Conservation (phyloP, 305 asterid genomes). For the Fraxinus ornus region DNA sequence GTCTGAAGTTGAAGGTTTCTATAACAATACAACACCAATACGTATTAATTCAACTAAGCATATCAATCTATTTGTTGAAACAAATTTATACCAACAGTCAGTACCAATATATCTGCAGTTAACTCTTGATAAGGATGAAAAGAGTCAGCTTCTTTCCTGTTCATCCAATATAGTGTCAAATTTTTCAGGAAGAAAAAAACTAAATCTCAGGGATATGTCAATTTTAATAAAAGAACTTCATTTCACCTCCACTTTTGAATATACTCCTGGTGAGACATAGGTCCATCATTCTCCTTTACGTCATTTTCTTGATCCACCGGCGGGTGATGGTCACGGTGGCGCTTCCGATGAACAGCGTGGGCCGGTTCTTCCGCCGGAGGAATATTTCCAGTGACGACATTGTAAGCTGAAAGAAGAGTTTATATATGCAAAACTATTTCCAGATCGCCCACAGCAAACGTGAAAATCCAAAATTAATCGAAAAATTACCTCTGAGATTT, state of each 20-base stretch:
- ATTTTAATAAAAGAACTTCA: background rate
- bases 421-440: background rate
- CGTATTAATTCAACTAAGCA: slow-evolving; percentile 9
- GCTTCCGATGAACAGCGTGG: slow-evolving; percentile 41
- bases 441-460: background rate
- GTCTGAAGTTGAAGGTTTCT: slow-evolving; percentile 51
- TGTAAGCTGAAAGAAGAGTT: slow-evolving; percentile 49
- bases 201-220: background rate
- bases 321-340: slow-evolving; percentile 40
- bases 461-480: background rate
- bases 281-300: slow-evolving; percentile 42
- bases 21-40: slow-evolving; percentile 16
- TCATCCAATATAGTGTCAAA: slow-evolving; percentile 15
- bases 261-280: slow-evolving; percentile 79
- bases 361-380: slow-evolving; percentile 27
- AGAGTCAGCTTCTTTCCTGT: slow-evolving; percentile 69
- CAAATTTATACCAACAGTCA: slow-evolving; percentile 4
- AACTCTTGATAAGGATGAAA: slow-evolving; percentile 55
- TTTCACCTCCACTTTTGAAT: slow-evolving; percentile 61
- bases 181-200: background rate
- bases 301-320: slow-evolving; percentile 25
- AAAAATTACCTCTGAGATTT: slow-evolving; percentile 59
- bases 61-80: slow-evolving; percentile 3
- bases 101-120: slow-evolving; percentile 64
- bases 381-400: slow-evolving; percentile 55